Evolutionary conservation across 352 stramenopile species (phyloP).

Genomic region (Thraustotheca clavata): DNA sequence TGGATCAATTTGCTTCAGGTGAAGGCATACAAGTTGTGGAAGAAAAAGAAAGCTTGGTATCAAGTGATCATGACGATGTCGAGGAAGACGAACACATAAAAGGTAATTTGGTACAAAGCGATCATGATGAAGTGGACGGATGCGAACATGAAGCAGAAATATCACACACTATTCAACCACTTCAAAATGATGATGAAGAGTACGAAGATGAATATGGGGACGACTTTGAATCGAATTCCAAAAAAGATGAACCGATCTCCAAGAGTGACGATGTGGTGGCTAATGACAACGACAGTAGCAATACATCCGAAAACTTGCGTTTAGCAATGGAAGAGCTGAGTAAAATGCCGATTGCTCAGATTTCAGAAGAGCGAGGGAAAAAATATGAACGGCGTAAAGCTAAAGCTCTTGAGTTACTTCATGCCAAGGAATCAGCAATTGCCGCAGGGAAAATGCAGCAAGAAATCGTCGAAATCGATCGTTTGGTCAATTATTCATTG

Average conservation of each 20-base stretch:
- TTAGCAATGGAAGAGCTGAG: constrained; percentile 5
- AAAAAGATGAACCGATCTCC: not conserved
- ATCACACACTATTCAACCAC: no score
- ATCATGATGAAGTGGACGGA: no score
- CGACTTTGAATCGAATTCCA: not conserved
- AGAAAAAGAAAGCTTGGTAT: no score
- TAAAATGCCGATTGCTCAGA: not conserved
- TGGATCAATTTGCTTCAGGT: constrained; percentile 5
- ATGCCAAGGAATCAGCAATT: constrained; percentile 11
- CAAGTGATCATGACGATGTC: not conserved
- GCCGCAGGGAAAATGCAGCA: not conserved
- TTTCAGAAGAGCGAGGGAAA: not conserved
- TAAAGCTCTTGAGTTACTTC: constrained; percentile 8
- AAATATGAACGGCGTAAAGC: constrained; percentile 7
- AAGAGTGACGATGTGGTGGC: not conserved
- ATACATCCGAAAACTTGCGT: constrained; percentile 13
- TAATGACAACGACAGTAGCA: constrained; percentile 3
- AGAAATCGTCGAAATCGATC: constrained; percentile 4
- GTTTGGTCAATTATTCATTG: constrained; percentile 6
- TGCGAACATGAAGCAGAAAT: no score
- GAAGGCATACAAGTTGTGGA: not conserved
- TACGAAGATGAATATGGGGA: constrained; percentile 8
- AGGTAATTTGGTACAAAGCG: no score
- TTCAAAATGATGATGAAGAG: no score
- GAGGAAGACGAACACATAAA: not conserved